Conservation (phyloP, 257 asterid species). For the Fraxinus cuspidata region DNA sequence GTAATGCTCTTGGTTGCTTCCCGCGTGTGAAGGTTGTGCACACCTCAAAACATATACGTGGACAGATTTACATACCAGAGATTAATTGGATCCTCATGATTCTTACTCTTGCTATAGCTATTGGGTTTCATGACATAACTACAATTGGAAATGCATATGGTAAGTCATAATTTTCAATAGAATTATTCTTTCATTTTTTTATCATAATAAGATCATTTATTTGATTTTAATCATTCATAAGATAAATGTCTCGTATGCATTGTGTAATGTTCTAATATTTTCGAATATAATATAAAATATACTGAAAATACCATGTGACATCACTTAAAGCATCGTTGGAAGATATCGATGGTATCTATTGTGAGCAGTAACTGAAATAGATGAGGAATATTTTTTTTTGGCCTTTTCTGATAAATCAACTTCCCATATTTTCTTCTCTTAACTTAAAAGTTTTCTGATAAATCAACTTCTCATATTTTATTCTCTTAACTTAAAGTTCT, state of each 20-base stretch:
- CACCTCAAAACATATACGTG: constrained; percentile 56
- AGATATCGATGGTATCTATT: too few relatives aligned
- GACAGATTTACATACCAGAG: constrained; percentile 68
- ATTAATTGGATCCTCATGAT: constrained; percentile 67
- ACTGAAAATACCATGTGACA: too few relatives aligned
- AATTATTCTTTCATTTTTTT: background rate
- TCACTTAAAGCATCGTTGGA: too few relatives aligned
- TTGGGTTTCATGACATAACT: constrained; percentile 59
- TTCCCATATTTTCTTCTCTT: too few relatives aligned
- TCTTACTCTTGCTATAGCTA: constrained; percentile 54
- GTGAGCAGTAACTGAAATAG: too few relatives aligned
- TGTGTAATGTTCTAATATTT: background rate
- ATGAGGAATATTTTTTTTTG: too few relatives aligned
- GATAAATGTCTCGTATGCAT: background rate
- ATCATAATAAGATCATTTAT: background rate
- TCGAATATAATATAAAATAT: background rate
- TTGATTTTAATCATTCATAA: background rate
- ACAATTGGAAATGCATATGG: constrained; percentile 69
- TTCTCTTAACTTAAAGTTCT: too few relatives aligned
- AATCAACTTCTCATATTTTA: too few relatives aligned
- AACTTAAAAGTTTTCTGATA: too few relatives aligned
- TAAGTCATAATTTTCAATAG: constrained; percentile 23
- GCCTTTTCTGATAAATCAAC: too few relatives aligned
- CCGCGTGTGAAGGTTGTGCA: constrained; percentile 64
- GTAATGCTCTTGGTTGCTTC: constrained; percentile 64